A percentile compares a stretch with the other conserved stretches of the same genome.
Conservation (phyloP, 306 rosid genomes). For the Geum urbanum region DNA sequence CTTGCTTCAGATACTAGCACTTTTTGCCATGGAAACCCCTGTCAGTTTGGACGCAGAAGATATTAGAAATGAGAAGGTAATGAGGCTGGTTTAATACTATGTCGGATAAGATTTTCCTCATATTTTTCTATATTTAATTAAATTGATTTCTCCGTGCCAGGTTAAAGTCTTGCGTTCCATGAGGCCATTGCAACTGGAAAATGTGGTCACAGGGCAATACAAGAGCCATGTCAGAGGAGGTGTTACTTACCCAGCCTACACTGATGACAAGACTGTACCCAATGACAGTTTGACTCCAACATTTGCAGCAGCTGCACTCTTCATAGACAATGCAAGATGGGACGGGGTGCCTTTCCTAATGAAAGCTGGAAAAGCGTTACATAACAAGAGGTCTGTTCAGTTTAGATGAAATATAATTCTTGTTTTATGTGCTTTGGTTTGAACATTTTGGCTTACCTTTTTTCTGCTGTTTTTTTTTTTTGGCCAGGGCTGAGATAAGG, state of each 20-base stretch:
- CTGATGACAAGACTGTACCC: slow-evolving; percentile 80
- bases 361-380: slow-evolving; percentile 94
- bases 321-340: slow-evolving; percentile 92
- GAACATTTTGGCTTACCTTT: background rate
- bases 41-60: slow-evolving; percentile 93
- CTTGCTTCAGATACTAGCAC: slow-evolving; percentile 89
- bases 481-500: slow-evolving; percentile 79
- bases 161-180: slow-evolving; percentile 88
- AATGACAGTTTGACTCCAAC: slow-evolving; percentile 83
- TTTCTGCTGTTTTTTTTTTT: background rate
- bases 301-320: slow-evolving; percentile 90
- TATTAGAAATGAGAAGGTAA: slow-evolving; percentile 85
- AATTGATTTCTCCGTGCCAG: slow-evolving; percentile 38
- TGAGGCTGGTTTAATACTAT: background rate
- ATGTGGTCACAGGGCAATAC: slow-evolving; percentile 68
- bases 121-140: background rate
- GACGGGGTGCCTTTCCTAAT: slow-evolving; percentile 90
- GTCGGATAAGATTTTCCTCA: background rate
- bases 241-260: slow-evolving; percentile 64
- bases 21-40: slow-evolving; percentile 96
- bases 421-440: slow-evolving; percentile 4
- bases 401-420: background rate
- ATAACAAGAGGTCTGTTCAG: slow-evolving; percentile 51
- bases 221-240: slow-evolving; percentile 83
- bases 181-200: slow-evolving; percentile 66